Evolutionary conservation across 768 basidiomycete species (phyloP), one percentile per base, ranked within the genome.

Genomic region (Strobilomyces echinocephalus): DNA sequence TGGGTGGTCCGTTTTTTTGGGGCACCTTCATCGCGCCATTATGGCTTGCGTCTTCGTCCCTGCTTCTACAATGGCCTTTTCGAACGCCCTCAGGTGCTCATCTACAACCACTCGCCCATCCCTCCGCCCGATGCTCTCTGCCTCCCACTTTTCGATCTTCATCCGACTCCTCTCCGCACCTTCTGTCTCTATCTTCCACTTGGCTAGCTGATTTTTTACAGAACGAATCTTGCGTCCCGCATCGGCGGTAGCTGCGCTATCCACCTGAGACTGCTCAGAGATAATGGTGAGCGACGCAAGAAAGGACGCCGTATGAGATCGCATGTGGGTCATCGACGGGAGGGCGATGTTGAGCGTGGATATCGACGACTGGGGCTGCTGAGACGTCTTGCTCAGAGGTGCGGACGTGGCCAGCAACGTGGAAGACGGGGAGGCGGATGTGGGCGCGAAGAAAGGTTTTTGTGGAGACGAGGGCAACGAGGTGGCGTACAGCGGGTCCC

Each of bases 191-290:
- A 79, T 77, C 50, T 84, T 79, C 85, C 88, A 89, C 20, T 82
- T 87, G 7, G 84, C 85, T 30, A 93, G 70, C 60, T 87, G 88
- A 62, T 92, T 91, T 73, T 88, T 90, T 56, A 92, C 71, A 14
- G 88, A 87, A 46, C 91, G 85, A 39, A 95, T 84, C 70, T 89
- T 91, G 36, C 91, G 80, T 43, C 89, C 90, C 0, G 91, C 87
- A 53, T 95, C 91, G 1, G 90, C 84, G 10, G 88, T 86, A 5
- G 85, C 87, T 1, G 88, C 92, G 10, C 85, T 83, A 62, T 91
- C 91, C 46, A 92, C 89, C 66, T 95, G 91, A 14, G 90, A 87
- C 55, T 92, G 88, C 62, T 95, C 91, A 24, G 87, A 90, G 58
- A 93, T 82, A 33, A 83, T 80, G 3, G 84, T 79, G 42, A 95